Evolutionary conservation across 1,139 yeast species (phyloP).

Genomic region (Pichia inconspicua): DNA sequence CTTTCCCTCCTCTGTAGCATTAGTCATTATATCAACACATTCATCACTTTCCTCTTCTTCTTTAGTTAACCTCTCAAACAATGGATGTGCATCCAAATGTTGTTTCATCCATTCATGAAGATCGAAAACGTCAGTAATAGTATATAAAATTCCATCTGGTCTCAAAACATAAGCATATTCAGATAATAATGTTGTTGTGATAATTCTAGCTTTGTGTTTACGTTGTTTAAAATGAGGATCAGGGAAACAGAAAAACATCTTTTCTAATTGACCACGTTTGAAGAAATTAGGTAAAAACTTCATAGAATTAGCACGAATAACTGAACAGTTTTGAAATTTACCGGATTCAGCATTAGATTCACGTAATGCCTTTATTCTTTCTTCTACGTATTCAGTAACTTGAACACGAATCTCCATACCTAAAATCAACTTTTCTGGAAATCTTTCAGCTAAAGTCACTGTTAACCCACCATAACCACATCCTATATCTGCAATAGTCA

Average conservation of each 20-base stretch:
- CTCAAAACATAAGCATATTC: conserved; percentile 88
- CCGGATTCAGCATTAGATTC: conserved; percentile 19
- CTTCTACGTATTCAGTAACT: conserved; percentile 95
- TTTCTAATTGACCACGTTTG: conserved; percentile 66
- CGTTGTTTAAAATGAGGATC: conserved; percentile 98
- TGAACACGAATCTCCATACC: conserved; percentile 98
- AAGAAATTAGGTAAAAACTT: conserved; percentile 93
- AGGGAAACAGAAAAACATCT: conserved; percentile 97
- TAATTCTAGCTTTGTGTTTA: conserved; percentile 93
- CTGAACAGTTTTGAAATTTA: conserved; percentile 75
- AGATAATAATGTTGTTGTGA: conserved; percentile 77
- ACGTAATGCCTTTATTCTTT: conserved; percentile 83
- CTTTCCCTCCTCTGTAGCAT: conserved; percentile 95
- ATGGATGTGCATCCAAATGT: conserved; percentile 84
- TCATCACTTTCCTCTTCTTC: conserved; percentile 76
- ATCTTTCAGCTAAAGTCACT: conserved; percentile 69
- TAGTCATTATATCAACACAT: conserved; percentile 81
- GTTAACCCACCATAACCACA: conserved; percentile 96
- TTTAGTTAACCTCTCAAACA: conserved; percentile 69
- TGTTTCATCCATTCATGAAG: conserved; percentile 94
- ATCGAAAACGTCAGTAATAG: conserved; percentile 93
- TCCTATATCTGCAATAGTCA: conserved; percentile 92
- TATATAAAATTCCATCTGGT: conserved; percentile 84
- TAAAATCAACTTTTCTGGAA: conserved; percentile 64
- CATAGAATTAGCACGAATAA: conserved; percentile 94